A percentile compares a stretch with the other conserved stretches of the same genome.
Evolutionary conservation across 129 eudicot species (phyloP).

Genomic region (Centella asiatica): DNA sequence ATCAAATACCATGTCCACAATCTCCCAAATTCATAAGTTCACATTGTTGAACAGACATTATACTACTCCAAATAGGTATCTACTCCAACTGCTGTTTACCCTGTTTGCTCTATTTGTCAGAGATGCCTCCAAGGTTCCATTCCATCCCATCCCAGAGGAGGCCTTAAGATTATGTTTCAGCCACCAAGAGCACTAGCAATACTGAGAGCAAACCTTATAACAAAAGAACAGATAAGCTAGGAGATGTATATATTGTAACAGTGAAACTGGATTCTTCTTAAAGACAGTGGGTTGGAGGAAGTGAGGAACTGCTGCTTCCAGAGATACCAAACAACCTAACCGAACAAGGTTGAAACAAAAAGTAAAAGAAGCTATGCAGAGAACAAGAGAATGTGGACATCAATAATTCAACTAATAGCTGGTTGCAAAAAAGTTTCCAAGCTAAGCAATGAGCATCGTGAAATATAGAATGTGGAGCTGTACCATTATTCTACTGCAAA

Average conservation of each 20-base stretch:
- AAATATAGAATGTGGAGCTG: too few relatives aligned
- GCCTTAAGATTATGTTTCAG: conserved; percentile 81
- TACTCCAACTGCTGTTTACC: conserved; percentile 28
- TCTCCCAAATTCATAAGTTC: neutral
- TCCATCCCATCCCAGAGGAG: conserved; percentile 81
- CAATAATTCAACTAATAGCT: too few relatives aligned
- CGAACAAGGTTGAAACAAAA: conserved; percentile 46
- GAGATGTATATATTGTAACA: conserved; percentile 93
- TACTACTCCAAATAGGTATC: neutral
- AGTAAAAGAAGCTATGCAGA: conserved; percentile 48
- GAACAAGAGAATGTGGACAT: conserved; percentile 51
- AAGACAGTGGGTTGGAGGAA: conserved; percentile 87
- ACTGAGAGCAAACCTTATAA: conserved; percentile 92
- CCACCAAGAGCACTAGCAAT: conserved; percentile 77
- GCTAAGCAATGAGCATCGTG: too few relatives aligned
- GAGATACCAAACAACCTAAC: conserved; percentile 89
- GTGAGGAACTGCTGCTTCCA: conserved; percentile 64
- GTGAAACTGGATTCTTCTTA: conserved; percentile 55
- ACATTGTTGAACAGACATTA: too few relatives aligned
- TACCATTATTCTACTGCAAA: too few relatives aligned
- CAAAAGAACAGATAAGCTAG: conserved; percentile 62
- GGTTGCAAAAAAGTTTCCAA: too few relatives aligned
- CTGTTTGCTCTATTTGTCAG: conserved; percentile 72
- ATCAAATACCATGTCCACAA: neutral
- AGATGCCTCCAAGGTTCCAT: conserved; percentile 96